phyloP scores from a whole-genome alignment of 2,329 filamentous ascomycete species.

The Ophiostoma sp. region DNA sequence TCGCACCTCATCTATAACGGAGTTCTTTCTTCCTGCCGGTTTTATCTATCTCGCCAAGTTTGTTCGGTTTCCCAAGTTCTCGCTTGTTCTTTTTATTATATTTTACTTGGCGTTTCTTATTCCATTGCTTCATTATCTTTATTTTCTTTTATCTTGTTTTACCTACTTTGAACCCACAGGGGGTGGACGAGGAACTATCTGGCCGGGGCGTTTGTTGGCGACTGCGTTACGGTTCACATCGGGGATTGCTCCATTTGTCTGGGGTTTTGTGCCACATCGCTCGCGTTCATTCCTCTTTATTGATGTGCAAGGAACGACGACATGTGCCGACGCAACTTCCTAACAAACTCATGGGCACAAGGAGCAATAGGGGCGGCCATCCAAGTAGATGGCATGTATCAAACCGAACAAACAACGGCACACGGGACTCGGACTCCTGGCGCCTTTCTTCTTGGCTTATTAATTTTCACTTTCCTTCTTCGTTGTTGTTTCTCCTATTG shows the following conservation, averaged over 20 bases:
- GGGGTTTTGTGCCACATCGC: not conserved
- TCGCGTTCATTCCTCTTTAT: not conserved
- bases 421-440: not conserved
- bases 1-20: not conserved
- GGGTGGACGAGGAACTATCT: not conserved
- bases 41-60: not conserved
- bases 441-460: not conserved
- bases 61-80: not conserved
- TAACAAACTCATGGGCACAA: not conserved
- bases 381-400: not conserved
- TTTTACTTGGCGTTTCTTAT: not conserved
- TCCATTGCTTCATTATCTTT: not conserved
- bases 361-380: not conserved
- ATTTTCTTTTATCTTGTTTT: constrained; percentile 19
- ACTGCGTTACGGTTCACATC: not conserved
- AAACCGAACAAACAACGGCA: constrained; percentile 1
- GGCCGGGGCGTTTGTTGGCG: not conserved
- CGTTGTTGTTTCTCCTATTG: not conserved
- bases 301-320: not conserved
- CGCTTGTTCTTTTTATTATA: not conserved
- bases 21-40: not conserved
- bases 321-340: not conserved
- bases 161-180: constrained; percentile 9
- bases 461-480: not conserved
- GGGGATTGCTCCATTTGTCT: not conserved